A percentile compares a stretch with the other conserved stretches of the same genome.
Conservation (phyloP, 1,284 basidiomycete species). For the Waitea zeae region DNA sequence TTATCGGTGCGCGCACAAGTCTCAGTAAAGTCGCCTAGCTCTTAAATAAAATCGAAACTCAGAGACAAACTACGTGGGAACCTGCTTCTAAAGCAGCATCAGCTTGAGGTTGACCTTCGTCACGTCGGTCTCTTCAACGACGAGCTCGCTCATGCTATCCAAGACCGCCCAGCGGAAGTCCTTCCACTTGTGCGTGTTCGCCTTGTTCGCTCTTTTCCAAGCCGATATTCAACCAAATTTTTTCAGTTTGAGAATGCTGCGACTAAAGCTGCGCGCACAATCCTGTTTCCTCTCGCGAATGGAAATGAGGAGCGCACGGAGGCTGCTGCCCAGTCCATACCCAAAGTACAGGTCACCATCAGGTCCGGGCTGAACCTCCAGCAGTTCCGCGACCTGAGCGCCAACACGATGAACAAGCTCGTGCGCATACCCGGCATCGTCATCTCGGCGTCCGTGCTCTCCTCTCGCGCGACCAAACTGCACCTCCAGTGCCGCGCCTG, state of each 20-base stretch:
- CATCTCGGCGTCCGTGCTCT: slow-evolving; percentile 89
- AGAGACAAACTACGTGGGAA: slow-evolving; percentile 88
- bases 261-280: slow-evolving; percentile 62
- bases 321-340: slow-evolving; percentile 46
- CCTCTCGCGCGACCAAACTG: slow-evolving; percentile 84
- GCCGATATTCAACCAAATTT: slow-evolving; percentile 1
- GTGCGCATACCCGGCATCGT: slow-evolving; percentile 97
- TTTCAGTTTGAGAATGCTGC: slow-evolving; percentile 78
- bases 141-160: slow-evolving; percentile 81
- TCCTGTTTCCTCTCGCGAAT: slow-evolving; percentile 57
- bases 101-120: slow-evolving; percentile 84
- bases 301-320: slow-evolving; percentile 33
- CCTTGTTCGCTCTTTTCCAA: background rate
- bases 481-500: slow-evolving; percentile 90
- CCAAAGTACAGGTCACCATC: slow-evolving; percentile 82
- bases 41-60: slow-evolving; percentile 5
- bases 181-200: slow-evolving; percentile 72
- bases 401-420: slow-evolving; percentile 88
- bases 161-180: slow-evolving; percentile 80
- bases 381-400: slow-evolving; percentile 86
- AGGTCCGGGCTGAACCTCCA: slow-evolving; percentile 82
- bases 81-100: slow-evolving; percentile 78
- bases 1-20: slow-evolving; percentile 68
- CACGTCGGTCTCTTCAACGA: slow-evolving; percentile 89
- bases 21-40: too few relatives aligned